These are phyloP conservation scores for Pleomassaria siparia DNA, from an alignment of 2,329 filamentous ascomycete genomes.

Conservation along the genomic window DNA sequence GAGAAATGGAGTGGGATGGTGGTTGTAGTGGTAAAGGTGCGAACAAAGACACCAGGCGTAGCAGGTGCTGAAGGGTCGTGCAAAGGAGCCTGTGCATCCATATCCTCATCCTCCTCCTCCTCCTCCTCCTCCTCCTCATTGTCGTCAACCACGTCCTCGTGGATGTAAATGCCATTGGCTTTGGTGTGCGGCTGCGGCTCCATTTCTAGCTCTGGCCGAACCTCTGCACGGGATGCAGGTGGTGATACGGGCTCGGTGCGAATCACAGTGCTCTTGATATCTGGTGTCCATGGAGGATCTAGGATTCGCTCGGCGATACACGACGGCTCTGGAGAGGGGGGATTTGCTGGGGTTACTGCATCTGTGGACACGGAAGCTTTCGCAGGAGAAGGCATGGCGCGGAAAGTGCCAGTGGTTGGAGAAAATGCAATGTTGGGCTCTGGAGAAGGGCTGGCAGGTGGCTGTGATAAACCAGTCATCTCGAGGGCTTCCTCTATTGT, in stretches of 20 bases:
- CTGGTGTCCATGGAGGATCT: conserved; percentile 27
- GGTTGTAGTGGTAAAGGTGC: conserved; percentile 51
- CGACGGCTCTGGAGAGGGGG: conserved; percentile 15
- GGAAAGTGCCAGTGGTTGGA: conserved; percentile 43
- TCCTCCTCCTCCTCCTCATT: conserved; percentile 25
- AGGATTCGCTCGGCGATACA: conserved; percentile 23
- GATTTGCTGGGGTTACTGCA: conserved; percentile 14
- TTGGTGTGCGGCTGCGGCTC: conserved; percentile 14
- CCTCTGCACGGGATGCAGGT: conserved; percentile 7
- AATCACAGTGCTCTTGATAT: conserved; percentile 21
- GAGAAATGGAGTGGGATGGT: conserved; percentile 52
- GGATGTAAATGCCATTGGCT: conserved; percentile 24
- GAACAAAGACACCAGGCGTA: conserved; percentile 37
- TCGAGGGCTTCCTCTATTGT: conserved; percentile 9
- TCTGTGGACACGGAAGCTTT: conserved; percentile 20
- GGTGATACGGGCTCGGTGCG: conserved; percentile 10
- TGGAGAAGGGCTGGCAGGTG: conserved; percentile 9
- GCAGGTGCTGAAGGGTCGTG: conserved; percentile 26
- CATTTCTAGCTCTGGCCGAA: conserved; percentile 13
- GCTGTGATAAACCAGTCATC: conserved; percentile 13
- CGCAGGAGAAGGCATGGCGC: conserved; percentile 31
- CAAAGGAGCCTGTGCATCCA: conserved; percentile 20
- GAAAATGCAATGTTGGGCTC: conserved; percentile 37
- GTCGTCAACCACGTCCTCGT: conserved; percentile 36
- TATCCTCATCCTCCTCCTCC: conserved; percentile 25